A percentile compares a stretch with the other conserved stretches of the same genome.
Evolutionary conservation across 208 protist species (phyloP).

Genomic region (Leishmania lainsoni): DNA sequence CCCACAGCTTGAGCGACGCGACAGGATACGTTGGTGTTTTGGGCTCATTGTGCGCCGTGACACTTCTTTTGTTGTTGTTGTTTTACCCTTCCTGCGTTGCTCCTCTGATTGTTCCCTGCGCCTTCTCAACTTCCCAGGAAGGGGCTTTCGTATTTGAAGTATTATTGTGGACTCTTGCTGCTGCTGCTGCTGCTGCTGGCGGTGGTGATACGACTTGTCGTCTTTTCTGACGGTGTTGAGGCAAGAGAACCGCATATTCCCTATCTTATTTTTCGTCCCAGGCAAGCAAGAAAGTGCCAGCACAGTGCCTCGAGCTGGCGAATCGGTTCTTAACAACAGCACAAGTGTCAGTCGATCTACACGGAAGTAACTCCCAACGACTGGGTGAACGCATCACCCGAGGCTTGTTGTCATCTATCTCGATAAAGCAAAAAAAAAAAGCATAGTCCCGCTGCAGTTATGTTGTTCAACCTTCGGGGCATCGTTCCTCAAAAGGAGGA

Average conservation of each 20-base stretch:
- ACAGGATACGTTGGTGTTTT: background rate
- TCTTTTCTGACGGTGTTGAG: background rate
- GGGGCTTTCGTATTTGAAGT: background rate
- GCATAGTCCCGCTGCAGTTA: constrained; percentile 3
- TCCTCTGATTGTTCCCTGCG: background rate
- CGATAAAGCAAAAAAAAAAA: background rate
- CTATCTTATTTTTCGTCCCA: background rate
- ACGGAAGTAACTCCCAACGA: background rate
- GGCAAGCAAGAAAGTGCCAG: background rate
- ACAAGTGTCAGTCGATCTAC: background rate
- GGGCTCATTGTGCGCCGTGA: background rate
- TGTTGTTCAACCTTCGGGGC: constrained; percentile 80
- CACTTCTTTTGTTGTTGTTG: background rate
- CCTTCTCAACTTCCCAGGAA: background rate
- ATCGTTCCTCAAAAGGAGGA: constrained; percentile 61
- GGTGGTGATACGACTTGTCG: background rate
- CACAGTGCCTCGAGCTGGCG: background rate
- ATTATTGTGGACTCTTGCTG: background rate
- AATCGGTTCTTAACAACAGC: background rate
- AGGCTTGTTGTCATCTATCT: background rate
- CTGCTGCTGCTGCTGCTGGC: background rate
- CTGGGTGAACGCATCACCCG: background rate
- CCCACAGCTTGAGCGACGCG: background rate
- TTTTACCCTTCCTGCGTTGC: background rate
- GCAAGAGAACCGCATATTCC: background rate